Evolutionary conservation across 2,329 filamentous ascomycete genomes (phyloP).

Genomic region (Fusarium sp.): DNA sequence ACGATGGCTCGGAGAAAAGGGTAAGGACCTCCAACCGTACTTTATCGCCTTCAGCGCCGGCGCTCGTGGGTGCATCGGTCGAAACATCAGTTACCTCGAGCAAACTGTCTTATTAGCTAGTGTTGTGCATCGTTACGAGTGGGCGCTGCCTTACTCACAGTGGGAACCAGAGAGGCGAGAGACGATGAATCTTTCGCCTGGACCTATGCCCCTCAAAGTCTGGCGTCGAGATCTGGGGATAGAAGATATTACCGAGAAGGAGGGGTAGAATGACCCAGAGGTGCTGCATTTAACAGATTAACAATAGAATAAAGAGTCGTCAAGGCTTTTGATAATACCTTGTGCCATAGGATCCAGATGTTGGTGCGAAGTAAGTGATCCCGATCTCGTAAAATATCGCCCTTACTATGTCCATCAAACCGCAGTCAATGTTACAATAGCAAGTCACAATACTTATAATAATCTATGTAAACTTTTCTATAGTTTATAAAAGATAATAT

Average conservation of each 20-base stretch:
- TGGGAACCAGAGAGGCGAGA: constrained; percentile 42
- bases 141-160: constrained; percentile 46
- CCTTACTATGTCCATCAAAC: background rate
- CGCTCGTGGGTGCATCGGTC: constrained; percentile 58
- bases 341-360: background rate
- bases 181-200: constrained; percentile 41
- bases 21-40: constrained; percentile 53
- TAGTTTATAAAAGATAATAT: no score
- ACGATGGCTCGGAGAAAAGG: constrained; percentile 56
- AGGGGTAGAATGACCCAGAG: background rate
- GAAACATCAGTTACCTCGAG: constrained; percentile 59
- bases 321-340: background rate
- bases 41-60: constrained; percentile 60
- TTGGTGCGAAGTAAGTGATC: background rate
- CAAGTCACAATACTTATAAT: no score
- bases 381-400: background rate
- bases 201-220: constrained; percentile 45
- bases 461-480: no score
- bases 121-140: constrained; percentile 59
- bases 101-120: constrained; percentile 60
- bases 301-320: background rate
- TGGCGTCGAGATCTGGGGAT: constrained; percentile 38
- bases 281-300: background rate
- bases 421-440: no score
- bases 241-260: constrained; percentile 25